A percentile compares a stretch with the other conserved stretches of the same genome.
Evolutionary conservation across 2,329 filamentous ascomycete species (phyloP).

Genomic region (Orbilia oligospora): DNA sequence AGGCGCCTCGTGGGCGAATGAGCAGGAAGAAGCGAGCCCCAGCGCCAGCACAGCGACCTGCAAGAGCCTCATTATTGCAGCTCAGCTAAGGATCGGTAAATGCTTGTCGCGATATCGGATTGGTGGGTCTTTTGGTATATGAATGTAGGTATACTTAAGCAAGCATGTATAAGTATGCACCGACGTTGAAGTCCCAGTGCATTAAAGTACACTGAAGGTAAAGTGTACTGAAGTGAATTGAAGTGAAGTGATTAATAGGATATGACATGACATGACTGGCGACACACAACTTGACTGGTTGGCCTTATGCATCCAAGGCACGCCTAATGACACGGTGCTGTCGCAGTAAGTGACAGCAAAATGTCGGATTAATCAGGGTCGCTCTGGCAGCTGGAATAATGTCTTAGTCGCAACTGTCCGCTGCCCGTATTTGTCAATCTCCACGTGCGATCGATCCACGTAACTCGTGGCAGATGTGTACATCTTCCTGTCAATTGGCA

Average conservation of each 20-base stretch:
- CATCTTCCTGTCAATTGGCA: not conserved
- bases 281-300: not conserved
- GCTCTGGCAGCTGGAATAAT: not conserved
- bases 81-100: slow-evolving; percentile 23
- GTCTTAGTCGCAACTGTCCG: not conserved
- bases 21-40: slow-evolving; percentile 25
- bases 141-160: slow-evolving; percentile 10
- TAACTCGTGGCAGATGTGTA: not conserved
- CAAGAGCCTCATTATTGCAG: slow-evolving; percentile 40
- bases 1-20: slow-evolving; percentile 42
- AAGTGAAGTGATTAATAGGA: no score
- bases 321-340: not conserved
- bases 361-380: not conserved
- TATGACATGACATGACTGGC: slow-evolving; percentile 18
- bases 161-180: slow-evolving; percentile 12
- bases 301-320: slow-evolving; percentile 11
- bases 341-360: slow-evolving; percentile 8
- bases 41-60: slow-evolving; percentile 33
- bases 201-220: no score
- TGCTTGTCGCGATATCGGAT: slow-evolving; percentile 31
- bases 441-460: slow-evolving; percentile 2
- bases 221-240: not conserved
- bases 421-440: not conserved
- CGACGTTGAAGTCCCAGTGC: slow-evolving; percentile 12
- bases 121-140: slow-evolving; percentile 25